Evolutionary conservation across 2,329 filamentous ascomycete genomes (phyloP), one percentile per base, ranked within the genome.

Genomic region (Bipolaris sorokiniana): DNA sequence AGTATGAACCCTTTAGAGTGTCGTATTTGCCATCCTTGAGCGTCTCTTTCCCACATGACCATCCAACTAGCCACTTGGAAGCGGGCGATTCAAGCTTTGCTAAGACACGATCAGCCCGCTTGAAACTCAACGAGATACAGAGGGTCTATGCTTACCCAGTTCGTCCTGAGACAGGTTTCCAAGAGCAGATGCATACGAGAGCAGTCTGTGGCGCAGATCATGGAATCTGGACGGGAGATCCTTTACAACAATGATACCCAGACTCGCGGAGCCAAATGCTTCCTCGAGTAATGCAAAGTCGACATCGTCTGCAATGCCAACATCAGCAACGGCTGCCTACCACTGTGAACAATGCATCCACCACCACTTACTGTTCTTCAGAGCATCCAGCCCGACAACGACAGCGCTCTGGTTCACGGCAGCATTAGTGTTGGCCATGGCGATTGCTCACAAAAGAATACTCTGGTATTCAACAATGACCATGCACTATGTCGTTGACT

Each of bases 231-330:
- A 61, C 0, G 92, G 91, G 0, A 98, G 85, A 72, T 92, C 91
- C 73, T 90, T 92, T 46, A 99, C 93, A n/a, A 98, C 81, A 53
- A 99, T 88, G 50, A 99, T 97, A 0, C 95, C 95, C 11, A 98
- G 82, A 2, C 92, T 97, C 23, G 90, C 87, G 1, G 93, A 92
- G 0, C 95, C 95, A 73, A 99, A 98, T 0, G 95, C 95, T 66
- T 89, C 78, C 67, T 90, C 85, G 10, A 95, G 82, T 0, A 85
- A 84, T 54, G 86, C 83, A 50, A 91, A 89, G 0, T 89, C 82
- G 44, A 94, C 82, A 55, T 83, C 84, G 18, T 86, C 89, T 91
- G 11, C 37, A 28, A 15, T 36, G 22, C 11, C 20, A 38, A 23
- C 44, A 44, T 50, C 37, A 51, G 48, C 18, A 5, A 42, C 11